Conservation (phyloP, 2,329 filamentous ascomycete genomes). For the Hymenoscyphus occultus region DNA sequence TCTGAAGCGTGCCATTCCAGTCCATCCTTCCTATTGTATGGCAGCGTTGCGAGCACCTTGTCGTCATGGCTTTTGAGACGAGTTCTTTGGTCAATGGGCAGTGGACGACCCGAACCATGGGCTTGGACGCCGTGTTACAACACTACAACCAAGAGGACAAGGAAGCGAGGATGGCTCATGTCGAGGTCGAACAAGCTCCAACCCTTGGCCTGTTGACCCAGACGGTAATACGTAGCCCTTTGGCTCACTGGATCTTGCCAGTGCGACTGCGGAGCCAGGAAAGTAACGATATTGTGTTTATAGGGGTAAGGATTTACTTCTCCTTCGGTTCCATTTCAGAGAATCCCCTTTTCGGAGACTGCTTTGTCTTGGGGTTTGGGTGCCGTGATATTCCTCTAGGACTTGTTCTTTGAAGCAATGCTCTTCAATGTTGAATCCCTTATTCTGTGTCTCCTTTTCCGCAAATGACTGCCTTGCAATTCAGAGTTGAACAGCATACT, state of each 20-base stretch:
- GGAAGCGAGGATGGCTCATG: constrained; percentile 35
- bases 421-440: neutral
- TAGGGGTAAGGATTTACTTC: constrained; percentile 60
- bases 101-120: constrained; percentile 38
- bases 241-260: constrained; percentile 73
- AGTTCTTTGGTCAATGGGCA: constrained; percentile 35
- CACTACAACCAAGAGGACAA: constrained; percentile 35
- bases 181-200: constrained; percentile 43
- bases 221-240: constrained; percentile 73
- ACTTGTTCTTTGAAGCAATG: neutral
- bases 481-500: constrained; percentile 16
- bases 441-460: neutral
- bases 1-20: neutral
- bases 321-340: constrained; percentile 11
- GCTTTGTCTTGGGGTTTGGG: neutral
- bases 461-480: neutral
- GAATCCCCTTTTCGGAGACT: neutral
- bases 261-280: constrained; percentile 68
- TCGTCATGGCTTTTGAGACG: constrained; percentile 34
- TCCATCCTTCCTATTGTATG: neutral
- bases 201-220: constrained; percentile 71
- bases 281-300: constrained; percentile 80
- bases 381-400: neutral
- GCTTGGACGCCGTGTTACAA: constrained; percentile 43
- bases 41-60: neutral